These are phyloP conservation scores for Thraustotheca clavata DNA, from an alignment of 352 stramenopile genomes.

Conservation along the genomic window DNA sequence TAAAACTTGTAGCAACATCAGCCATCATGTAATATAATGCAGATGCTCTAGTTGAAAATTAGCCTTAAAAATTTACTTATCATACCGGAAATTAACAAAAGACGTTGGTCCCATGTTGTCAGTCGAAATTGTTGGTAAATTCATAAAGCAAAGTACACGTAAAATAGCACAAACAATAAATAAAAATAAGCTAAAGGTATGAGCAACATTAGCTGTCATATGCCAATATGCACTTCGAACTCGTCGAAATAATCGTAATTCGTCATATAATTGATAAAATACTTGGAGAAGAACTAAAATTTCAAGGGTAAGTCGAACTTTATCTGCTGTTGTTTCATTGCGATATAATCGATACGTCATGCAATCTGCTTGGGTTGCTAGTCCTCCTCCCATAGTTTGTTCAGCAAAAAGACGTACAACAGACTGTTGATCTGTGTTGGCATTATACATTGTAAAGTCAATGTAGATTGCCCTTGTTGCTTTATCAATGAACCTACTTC, in stretches of 20 bases:
- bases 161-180: neutral
- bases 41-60: neutral
- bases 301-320: constrained; percentile 11
- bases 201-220: constrained; percentile 16
- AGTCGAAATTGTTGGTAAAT: neutral
- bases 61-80: neutral
- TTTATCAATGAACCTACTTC: constrained; percentile 15
- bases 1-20: constrained; percentile 19
- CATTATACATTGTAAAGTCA: constrained; percentile 19
- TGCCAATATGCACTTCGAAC: neutral
- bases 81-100: constrained; percentile 17
- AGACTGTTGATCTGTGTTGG: constrained; percentile 20
- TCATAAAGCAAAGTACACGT: neutral
- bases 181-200: constrained; percentile 2
- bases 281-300: constrained; percentile 12
- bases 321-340: constrained; percentile 7
- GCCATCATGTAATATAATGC: constrained; percentile 5
- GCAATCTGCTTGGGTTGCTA: constrained; percentile 17
- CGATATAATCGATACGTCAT: constrained; percentile 17
- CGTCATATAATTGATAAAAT: neutral
- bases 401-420: constrained; percentile 10
- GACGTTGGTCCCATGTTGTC: neutral
- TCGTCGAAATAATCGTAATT: constrained; percentile 2
- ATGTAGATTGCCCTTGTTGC: constrained; percentile 11
- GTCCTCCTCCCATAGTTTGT: constrained; percentile 8